A percentile compares a stretch with the other conserved stretches of the same genome.
phyloP scores from a whole-genome alignment of 768 basidiomycete genomes.

The Aureoboletus auriporus region DNA sequence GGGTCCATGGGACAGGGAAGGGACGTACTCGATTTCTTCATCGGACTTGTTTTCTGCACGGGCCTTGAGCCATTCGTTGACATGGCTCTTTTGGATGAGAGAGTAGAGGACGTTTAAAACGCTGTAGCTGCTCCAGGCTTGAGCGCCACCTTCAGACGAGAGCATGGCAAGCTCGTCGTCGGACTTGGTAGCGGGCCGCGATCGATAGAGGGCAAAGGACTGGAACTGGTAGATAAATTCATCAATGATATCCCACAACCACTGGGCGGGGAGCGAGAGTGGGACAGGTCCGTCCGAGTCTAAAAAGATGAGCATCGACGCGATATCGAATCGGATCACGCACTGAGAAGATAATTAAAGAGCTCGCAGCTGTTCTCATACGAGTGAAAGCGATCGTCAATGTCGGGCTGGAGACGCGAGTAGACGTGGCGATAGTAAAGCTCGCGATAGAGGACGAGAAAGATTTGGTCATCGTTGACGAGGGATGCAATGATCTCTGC shows the following conservation, averaged over 20 bases:
- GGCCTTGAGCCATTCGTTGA: constrained; percentile 89
- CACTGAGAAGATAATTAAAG: constrained; percentile 96
- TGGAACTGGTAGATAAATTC: constrained; percentile 99
- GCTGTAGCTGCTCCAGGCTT: constrained; percentile 98
- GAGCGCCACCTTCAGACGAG: constrained; percentile 64
- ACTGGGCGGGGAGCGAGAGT: constrained; percentile 94
- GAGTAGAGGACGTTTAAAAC: constrained; percentile 98
- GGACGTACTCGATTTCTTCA: constrained; percentile 79
- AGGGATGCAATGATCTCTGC: constrained; percentile 93
- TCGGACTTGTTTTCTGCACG: constrained; percentile 72
- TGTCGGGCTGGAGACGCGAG: constrained; percentile 89
- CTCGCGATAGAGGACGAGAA: constrained; percentile 95
- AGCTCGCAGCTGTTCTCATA: constrained; percentile 98
- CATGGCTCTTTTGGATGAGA: constrained; percentile 93
- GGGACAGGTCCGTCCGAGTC: constrained; percentile 90
- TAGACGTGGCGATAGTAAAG: constrained; percentile 95
- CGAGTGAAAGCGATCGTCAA: constrained; percentile 97
- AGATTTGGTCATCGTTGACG: constrained; percentile 93
- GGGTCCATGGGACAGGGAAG: neutral
- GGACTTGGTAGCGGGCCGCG: constrained; percentile 77
- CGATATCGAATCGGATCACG: neutral
- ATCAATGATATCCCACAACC: constrained; percentile 98
- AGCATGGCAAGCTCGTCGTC: constrained; percentile 88
- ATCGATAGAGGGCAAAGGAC: constrained; percentile 90
- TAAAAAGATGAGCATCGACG: constrained; percentile 24